Base-by-base conservation (phyloP, 768 basidiomycete species). In the Brasilioporus rufonigricans region DNA sequence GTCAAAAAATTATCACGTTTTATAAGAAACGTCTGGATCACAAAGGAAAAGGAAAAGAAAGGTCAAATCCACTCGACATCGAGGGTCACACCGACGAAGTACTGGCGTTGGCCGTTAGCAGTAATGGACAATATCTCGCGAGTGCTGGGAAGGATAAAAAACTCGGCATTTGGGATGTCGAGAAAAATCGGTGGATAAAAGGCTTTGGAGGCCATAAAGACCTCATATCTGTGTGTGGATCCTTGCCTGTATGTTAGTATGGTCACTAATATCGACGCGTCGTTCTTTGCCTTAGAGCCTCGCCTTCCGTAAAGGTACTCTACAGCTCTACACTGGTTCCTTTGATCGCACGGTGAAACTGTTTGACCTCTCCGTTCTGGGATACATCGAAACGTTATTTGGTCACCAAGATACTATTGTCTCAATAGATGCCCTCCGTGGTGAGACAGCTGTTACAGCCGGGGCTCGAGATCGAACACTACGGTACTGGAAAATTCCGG, bases 401-500 rank as follows among this genome's bases (percentile, higher is more conserved):
- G 97, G 97, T 1, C 97, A 99, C 67, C 96, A 98, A 73, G 95
- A 98, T 65, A 81, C 83, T 27, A 83, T 97, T 27, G 75, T 90
- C 16, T 76, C 80, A 5, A 64, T 99, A 6, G 91, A 94, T 58
- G 79, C 92, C 7, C 80, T 98, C 16, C 85, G 89, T 32, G 83
- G 83, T 8, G 93, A 98, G 62, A 84, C 85, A 2, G 90, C 89
- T 16, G 83, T 98, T 19, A 94, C 87, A 33, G 89, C 88, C 6
- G 97, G 96, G 19, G 91, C 85, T 1, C 78, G 93, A 32, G 97
- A 99, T 76, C 88, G 92, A 67, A 97, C 94, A 0, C 82, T 87
- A 55, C 80, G 97, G 33, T 98, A 84, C 73, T 99, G 96, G 96
- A 98, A 98, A 74, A 89, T 98, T 48, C 84, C 85, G 35, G 96